Evolutionary conservation across 148 eudicot genomes (phyloP).

Genomic region (Nepenthes gracilis): DNA sequence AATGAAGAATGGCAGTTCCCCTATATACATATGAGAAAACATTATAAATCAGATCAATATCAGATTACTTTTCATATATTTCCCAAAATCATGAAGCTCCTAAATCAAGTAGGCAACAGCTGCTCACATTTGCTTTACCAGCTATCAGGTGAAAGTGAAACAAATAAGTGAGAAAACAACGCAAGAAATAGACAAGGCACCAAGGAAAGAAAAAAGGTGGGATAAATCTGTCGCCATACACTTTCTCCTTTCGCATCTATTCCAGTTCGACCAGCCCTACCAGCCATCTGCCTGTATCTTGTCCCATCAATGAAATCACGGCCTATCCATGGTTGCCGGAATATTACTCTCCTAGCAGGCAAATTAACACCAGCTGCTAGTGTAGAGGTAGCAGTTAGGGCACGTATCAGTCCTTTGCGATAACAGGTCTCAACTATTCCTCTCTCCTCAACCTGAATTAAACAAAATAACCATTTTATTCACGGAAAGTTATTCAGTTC

Average conservation of each 20-base stretch:
- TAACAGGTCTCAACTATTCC: constrained; percentile 88
- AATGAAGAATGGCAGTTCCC: not conserved
- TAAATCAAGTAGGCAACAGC: no score
- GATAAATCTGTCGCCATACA: constrained; percentile 40
- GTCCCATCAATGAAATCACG: constrained; percentile 96
- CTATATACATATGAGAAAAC: not conserved
- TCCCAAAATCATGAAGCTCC: no score
- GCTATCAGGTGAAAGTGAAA: no score
- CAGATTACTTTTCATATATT: no score
- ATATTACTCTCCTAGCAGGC: constrained; percentile 96
- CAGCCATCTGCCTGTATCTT: constrained; percentile 94
- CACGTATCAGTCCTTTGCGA: constrained; percentile 93
- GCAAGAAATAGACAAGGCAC: constrained; percentile 2
- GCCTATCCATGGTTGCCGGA: constrained; percentile 95
- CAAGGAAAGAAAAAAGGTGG: not conserved
- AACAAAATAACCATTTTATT: not conserved
- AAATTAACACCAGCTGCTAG: constrained; percentile 98
- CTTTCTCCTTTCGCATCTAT: constrained; percentile 99
- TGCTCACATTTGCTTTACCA: no score
- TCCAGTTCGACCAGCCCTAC: constrained; percentile 99
- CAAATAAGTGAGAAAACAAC: not conserved
- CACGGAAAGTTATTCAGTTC: constrained; percentile 1
- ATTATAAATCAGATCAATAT: not conserved
- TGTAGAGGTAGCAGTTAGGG: constrained; percentile 96
- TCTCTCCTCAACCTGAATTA: constrained; percentile 85